These are phyloP conservation scores for Geranium brycei DNA, from an alignment of 345 rosid genomes.

Conservation along the genomic window DNA sequence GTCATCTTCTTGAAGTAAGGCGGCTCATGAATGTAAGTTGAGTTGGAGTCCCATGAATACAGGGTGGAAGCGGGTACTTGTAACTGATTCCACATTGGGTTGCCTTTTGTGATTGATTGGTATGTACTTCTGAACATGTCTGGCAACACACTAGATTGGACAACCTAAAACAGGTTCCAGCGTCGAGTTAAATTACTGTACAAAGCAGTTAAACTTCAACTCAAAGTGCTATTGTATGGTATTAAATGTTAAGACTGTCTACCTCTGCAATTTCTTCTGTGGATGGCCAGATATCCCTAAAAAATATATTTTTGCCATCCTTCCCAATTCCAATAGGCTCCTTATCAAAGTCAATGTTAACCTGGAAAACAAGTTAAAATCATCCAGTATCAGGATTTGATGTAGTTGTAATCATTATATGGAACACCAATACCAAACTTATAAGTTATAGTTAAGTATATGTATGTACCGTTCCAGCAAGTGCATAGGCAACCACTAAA, in stretches of 20 bases:
- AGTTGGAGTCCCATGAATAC: constrained; percentile 64
- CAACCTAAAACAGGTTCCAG: constrained; percentile 29
- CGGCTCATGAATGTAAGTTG: constrained; percentile 79
- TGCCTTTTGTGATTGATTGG: constrained; percentile 61
- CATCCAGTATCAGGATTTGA: no score
- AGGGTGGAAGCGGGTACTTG: constrained; percentile 34
- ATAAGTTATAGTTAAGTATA: no score
- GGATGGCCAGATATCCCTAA: constrained; percentile 72
- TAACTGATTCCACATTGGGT: constrained; percentile 68
- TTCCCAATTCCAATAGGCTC: constrained; percentile 61
- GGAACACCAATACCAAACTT: background rate
- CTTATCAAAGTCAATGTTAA: constrained; percentile 73
- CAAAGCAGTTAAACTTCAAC: background rate
- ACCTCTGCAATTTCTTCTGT: constrained; percentile 75
- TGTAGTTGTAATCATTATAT: no score
- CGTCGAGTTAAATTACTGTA: background rate
- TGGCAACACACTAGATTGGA: constrained; percentile 63
- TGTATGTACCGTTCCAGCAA: constrained; percentile 56
- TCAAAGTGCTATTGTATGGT: background rate
- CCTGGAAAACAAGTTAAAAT: constrained; percentile 24
- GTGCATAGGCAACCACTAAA: constrained; percentile 81
- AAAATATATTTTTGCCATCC: constrained; percentile 50
- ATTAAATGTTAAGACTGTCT: background rate
- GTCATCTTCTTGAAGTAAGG: constrained; percentile 76
- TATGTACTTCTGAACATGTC: constrained; percentile 72